A percentile compares a stretch with the other conserved stretches of the same genome.
phyloP scores from a whole-genome alignment of 768 basidiomycete genomes.

The Leccinum barrowsii region DNA sequence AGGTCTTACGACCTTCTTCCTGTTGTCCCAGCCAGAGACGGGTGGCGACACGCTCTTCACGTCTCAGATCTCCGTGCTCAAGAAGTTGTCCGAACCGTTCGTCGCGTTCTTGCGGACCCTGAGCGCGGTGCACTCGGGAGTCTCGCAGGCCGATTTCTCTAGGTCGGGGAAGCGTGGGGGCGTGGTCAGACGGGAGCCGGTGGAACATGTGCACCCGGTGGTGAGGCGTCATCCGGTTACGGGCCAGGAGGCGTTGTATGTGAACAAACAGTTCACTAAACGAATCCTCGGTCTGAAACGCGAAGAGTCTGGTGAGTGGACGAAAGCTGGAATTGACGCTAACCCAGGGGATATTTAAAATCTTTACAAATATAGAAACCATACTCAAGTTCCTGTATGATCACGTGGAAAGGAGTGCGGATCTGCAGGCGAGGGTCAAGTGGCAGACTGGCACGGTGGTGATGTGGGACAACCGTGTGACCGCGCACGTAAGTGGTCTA shows the following conservation, averaged over 20 bases:
- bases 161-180: slow-evolving; percentile 69
- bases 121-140: slow-evolving; percentile 77
- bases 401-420: slow-evolving; percentile 73
- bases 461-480: slow-evolving; percentile 79
- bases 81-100: slow-evolving; percentile 57
- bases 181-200: slow-evolving; percentile 75
- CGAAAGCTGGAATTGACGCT: slow-evolving; percentile 8
- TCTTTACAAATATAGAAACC: slow-evolving; percentile 38
- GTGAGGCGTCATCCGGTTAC: slow-evolving; percentile 82
- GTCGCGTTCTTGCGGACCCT: slow-evolving; percentile 54
- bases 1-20: slow-evolving; percentile 81
- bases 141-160: slow-evolving; percentile 76
- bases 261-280: slow-evolving; percentile 81
- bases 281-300: slow-evolving; percentile 79
- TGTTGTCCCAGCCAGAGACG: slow-evolving; percentile 59
- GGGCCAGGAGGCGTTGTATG: slow-evolving; percentile 81
- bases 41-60: slow-evolving; percentile 75
- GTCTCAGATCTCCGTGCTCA: slow-evolving; percentile 65
- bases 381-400: slow-evolving; percentile 67
- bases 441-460: slow-evolving; percentile 78
- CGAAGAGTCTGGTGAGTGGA: slow-evolving; percentile 68
- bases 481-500: slow-evolving; percentile 53
- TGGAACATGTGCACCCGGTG: slow-evolving; percentile 77
- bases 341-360: background rate
- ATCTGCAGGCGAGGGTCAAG: slow-evolving; percentile 73